Evolutionary conservation across 1,139 yeast genomes (phyloP).

Genomic region (Wickerhamiella infanticola): DNA sequence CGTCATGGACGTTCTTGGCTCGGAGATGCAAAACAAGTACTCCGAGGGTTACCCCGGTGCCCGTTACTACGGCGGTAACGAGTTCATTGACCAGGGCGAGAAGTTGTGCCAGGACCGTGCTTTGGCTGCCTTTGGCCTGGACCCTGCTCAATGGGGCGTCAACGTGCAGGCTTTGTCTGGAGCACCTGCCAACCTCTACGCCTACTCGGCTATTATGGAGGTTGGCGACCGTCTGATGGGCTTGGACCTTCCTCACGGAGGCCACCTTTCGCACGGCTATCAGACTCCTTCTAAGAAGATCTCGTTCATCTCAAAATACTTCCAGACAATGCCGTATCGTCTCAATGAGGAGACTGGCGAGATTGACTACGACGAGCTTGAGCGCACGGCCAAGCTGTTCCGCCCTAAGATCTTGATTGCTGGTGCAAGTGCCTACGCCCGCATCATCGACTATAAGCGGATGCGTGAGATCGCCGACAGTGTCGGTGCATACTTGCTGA

Average conservation of each 20-base stretch:
- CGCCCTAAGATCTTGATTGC: slow-evolving; percentile 95
- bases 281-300: slow-evolving; percentile 92
- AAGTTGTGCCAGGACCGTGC: slow-evolving; percentile 86
- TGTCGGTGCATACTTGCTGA: slow-evolving; percentile 90
- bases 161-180: slow-evolving; percentile 94
- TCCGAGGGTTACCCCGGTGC: slow-evolving; percentile 97
- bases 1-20: slow-evolving; percentile 91
- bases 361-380: slow-evolving; percentile 89
- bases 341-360: slow-evolving; percentile 81
- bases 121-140: slow-evolving; percentile 64
- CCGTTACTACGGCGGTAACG: slow-evolving; percentile 94
- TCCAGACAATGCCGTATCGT: slow-evolving; percentile 97
- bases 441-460: slow-evolving; percentile 86
- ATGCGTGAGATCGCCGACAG: slow-evolving; percentile 94
- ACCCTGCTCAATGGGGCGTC: slow-evolving; percentile 89
- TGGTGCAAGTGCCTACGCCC: slow-evolving; percentile 95
- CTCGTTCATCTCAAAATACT: slow-evolving; percentile 89
- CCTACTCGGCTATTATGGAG: slow-evolving; percentile 85
- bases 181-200: slow-evolving; percentile 94
- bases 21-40: slow-evolving; percentile 95
- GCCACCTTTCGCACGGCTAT: slow-evolving; percentile 95
- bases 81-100: slow-evolving; percentile 90
- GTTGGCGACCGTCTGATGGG: slow-evolving; percentile 97
- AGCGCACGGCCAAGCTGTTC: slow-evolving; percentile 73
- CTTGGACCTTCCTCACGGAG: slow-evolving; percentile 93